Evolutionary conservation across 208 protist species (phyloP), one percentile per base, ranked within the genome.

Genomic region (Crithidia bombi): DNA sequence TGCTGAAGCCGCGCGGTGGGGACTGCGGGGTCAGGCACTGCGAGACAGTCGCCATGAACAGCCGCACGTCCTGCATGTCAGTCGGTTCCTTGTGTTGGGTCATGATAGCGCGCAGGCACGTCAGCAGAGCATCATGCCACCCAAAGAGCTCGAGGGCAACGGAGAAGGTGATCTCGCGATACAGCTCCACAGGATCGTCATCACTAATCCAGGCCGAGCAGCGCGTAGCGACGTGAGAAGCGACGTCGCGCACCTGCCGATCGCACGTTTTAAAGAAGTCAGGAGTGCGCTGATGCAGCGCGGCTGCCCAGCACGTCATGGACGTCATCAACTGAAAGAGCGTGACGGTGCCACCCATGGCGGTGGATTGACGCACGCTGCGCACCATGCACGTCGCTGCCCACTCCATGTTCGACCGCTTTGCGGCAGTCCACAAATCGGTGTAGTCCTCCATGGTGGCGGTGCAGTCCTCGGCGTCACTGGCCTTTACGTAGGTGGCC

Each of bases 361-460:
- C 33, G 19, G 61, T 39, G 38, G 63, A 76, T 14, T 52, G 52
- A 26, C 63, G 70, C 39, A 76, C 43, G 46, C 64, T 65, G 47
- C 63, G 70, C 70, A 70, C 63, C 70, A 76, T 76, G 49, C 70
- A 76, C 35, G 64, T 33, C 47, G 70, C 70, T 39, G 58, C 63
- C 63, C 70, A 76, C 32, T 76, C 70, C 39, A 35, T 38, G 46
- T 69, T 65, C 9, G 46, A 55, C 19, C 70, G 52, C 56, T 76
- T 76, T 4, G 70, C 43, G 17, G 70, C 62, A 0, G 63, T 50
- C 70, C 70, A 76, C n/a, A 76, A 12, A 30, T 76, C 63, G 3
- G 63, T 65, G 70, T 69, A 65, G 38, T 76, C 70, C 5, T 76
- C 62, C n/a, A 76, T 54, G 35, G 70, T 63, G 12, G 69, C 36